A percentile compares a stretch with the other conserved stretches of the same genome.
Conservation (phyloP, 169 alveolate genomes). For the Condylostoma magnum region DNA sequence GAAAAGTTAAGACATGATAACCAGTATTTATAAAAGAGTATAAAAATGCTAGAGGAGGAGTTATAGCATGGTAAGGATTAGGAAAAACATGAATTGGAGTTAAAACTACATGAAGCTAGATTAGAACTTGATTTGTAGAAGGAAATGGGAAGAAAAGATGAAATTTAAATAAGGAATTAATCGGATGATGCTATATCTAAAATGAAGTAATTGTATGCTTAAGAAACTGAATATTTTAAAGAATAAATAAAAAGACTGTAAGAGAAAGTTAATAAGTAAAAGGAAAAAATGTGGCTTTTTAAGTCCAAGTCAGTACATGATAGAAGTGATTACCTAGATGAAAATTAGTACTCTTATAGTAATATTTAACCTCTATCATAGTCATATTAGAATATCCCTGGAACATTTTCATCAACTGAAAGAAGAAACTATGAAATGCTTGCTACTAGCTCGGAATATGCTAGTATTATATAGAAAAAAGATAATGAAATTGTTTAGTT, state of each 20-base stretch:
- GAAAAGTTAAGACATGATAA: conserved; percentile 20
- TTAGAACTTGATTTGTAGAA: too few species aligned
- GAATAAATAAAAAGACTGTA: too few species aligned
- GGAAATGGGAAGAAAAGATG: too few species aligned
- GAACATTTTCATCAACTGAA: not conserved
- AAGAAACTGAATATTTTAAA: too few species aligned
- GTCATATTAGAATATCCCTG: not conserved
- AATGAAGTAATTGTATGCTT: too few species aligned
- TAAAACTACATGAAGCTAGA: not conserved
- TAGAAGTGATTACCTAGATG: conserved; percentile 6
- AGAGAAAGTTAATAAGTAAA: too few species aligned
- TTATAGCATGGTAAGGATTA: not conserved
- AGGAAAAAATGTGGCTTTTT: too few species aligned
- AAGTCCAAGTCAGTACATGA: too few species aligned
- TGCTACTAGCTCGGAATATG: not conserved
- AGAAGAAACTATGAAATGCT: not conserved
- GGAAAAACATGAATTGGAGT: not conserved
- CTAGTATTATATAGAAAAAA: not conserved
- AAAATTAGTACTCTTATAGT: not conserved
- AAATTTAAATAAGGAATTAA: too few species aligned
- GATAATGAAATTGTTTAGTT: not conserved
- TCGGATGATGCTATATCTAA: too few species aligned
- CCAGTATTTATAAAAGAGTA: not conserved
- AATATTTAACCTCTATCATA: not conserved
- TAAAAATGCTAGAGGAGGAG: not conserved